phyloP scores from a whole-genome alignment of 768 basidiomycete species.

The Mrakia gelida region DNA sequence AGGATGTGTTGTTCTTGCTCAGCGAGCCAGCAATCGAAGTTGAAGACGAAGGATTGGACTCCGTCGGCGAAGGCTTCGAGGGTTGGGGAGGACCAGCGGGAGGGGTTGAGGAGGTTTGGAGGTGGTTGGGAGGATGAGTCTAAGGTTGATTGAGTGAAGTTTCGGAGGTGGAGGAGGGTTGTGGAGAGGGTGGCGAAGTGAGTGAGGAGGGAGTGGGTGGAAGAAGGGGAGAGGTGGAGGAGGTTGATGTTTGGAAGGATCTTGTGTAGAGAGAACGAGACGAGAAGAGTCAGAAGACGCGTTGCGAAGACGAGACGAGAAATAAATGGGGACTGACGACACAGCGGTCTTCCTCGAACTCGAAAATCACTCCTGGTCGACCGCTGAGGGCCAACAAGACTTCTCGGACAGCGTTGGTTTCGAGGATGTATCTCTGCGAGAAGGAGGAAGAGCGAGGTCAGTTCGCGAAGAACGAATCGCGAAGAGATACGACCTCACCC shows the following conservation, averaged over 20 bases:
- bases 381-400: background rate
- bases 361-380: background rate
- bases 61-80: background rate
- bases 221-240: background rate
- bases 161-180: slow-evolving; percentile 7
- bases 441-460: background rate
- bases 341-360: background rate
- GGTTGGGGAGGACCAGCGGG: background rate
- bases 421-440: background rate
- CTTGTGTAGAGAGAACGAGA: background rate
- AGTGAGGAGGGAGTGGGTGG: background rate
- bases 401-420: background rate
- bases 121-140: background rate
- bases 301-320: background rate
- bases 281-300: background rate
- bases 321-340: background rate
- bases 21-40: slow-evolving; percentile 2
- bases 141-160: background rate
- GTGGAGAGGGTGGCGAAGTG: background rate
- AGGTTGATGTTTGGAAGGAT: background rate
- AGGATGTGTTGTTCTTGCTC: background rate
- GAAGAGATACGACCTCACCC: background rate
- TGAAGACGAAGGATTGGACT: background rate
- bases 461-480: background rate
- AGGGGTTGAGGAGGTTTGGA: background rate